Evolutionary conservation across 345 rosid genomes (phyloP).

Genomic region (Nephelium lappaceum): DNA sequence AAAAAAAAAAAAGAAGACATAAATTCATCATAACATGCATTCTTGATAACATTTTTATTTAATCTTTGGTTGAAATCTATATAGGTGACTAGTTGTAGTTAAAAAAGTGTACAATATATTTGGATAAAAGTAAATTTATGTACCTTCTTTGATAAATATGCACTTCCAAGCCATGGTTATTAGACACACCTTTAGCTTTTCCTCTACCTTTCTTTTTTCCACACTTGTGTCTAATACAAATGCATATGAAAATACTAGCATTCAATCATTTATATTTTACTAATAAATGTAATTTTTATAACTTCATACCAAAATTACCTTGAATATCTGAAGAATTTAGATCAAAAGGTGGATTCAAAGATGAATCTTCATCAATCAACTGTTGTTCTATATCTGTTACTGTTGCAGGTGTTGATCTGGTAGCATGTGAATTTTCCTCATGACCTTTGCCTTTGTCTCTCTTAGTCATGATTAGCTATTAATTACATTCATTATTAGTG

Average conservation of each 20-base stretch:
- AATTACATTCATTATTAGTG: not conserved
- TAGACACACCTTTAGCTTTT: no score
- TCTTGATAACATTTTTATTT: no score
- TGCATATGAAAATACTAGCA: not conserved
- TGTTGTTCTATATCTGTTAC: not conserved
- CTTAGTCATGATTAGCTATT: not conserved
- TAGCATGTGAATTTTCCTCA: not conserved
- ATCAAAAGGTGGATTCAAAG: not conserved
- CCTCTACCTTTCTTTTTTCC: conserved; percentile 5
- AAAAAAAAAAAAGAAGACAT: no score
- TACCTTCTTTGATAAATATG: not conserved
- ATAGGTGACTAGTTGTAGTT: no score
- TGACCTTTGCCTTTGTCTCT: not conserved
- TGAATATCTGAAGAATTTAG: not conserved
- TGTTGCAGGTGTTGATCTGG: not conserved
- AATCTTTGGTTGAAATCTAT: no score
- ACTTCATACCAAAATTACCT: not conserved
- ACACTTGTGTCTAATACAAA: conserved; percentile 9
- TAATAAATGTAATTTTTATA: no score
- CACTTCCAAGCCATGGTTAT: not conserved
- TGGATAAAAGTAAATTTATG: no score
- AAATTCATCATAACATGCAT: no score
- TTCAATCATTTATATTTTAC: not conserved
- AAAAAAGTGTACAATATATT: no score
- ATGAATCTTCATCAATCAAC: not conserved